Evolutionary conservation across 1,284 basidiomycete genomes (phyloP), one percentile per base, ranked within the genome.

Genomic region (Cerioporus squamosus): DNA sequence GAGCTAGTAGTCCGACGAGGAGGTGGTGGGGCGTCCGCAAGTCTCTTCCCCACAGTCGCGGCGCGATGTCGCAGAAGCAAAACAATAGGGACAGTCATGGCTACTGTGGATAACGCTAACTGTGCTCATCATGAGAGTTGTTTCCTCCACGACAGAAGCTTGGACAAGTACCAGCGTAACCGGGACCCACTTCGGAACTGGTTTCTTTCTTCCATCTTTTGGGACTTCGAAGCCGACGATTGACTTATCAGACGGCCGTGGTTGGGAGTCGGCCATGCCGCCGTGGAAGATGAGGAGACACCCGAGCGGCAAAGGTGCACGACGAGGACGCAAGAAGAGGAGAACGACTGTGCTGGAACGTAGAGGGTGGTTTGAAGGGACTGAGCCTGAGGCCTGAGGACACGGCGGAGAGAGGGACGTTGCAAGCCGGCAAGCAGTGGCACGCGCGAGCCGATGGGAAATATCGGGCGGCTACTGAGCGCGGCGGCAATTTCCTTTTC

Each of bases 81-180:
- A 2, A 76, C 55, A 12, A 77, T 59, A 2, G 77, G 77, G 2
- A 73, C 67, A 1, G 67, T 70, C 8, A 78, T 64, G 0, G 77
- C 76, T 3, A 64, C 74, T 1, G 76, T 73, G 2, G 75, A 75
- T 52, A 79, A 53, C 0, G 73, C 74, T 1, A 78, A 68, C 77
- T 78, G 61, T n/a, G 9, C 17, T 8, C 12, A 3, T 3, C 15
- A 18, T 51, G 12, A 48, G 23, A 12, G 5, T n/a, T n/a, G 23
- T 22, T 29, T n/a, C 8, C n/a, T n/a, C n/a, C n/a, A 2, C 8
- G 17, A 3, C 2, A 3, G 9, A n/a, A 26, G 22, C 17, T 29
- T 29, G 14, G 17, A n/a, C 3, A 62, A 68, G 44, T 51, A 71
- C 70, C 17, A 71, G 64, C 33, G 67, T 62, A 4, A 71, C 52